Evolutionary conservation across 805 yeast species (phyloP), one percentile per base, ranked within the genome.

Genomic region (Kuraishia ogatae): DNA sequence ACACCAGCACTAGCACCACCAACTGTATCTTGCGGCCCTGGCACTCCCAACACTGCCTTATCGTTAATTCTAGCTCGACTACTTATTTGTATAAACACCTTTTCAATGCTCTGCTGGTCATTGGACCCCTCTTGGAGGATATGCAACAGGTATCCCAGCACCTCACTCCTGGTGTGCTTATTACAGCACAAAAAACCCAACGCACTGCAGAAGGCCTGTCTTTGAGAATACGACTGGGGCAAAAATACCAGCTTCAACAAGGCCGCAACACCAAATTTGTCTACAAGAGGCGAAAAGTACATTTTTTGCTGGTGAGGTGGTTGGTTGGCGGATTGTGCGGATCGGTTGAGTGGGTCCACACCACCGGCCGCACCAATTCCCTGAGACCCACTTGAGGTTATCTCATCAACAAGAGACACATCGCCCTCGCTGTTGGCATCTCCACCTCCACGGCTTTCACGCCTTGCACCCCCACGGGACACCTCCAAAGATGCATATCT

Each of bases 101-200:
- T 78, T 60, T 86, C 91, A 50, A 89, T 68, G 0, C 89, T 68
- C 19, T 73, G 75, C 54, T 82, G 85, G 60, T 81, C 85, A 1
- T 65, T 62, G 5, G 85, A 71, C n/a, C 94, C 96, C 58, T 91
- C 97, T 56, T 84, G 85, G 39, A 92, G 70, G 50, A 91, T 77
- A 19, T 84, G 81, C 48, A 91, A 67, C 48, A 91, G 64, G 55
- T 86, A 70, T 49, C 86, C 83, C 65, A 91, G 74, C 17, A 89
- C 78, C 59, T 92, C 97, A 10, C 81, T 71, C 54, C 97, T 72
- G 5, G 88, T 87, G 59, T 87, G 96, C 66, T 87, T 87, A 68
- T 84, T 89, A 58, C 80, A 78, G 62, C 96, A 87, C 51, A 91
- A 64, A 58, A 79, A 82, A 22, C 80, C 81, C 55, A 91, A 73